phyloP scores from a whole-genome alignment of 495 filamentous ascomycete species.

The Neurospora sublineolata region DNA sequence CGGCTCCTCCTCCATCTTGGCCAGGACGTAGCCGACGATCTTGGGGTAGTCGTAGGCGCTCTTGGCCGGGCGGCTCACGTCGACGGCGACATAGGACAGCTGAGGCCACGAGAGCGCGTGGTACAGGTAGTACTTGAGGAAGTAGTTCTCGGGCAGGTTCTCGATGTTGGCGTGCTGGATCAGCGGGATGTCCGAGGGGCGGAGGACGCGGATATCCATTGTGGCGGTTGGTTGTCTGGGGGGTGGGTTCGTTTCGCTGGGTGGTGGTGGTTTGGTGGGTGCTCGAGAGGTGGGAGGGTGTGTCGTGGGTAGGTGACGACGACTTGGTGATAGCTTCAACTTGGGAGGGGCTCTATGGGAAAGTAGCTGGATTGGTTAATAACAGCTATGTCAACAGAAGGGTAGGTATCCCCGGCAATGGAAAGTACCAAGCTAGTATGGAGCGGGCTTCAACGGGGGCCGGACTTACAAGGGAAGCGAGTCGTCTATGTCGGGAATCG shows the following conservation, averaged over 20 bases:
- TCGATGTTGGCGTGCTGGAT: constrained; percentile 98
- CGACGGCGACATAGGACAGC: constrained; percentile 90
- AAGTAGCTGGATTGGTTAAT: not conserved
- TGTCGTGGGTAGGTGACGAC: not conserved
- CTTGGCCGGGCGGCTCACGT: constrained; percentile 64
- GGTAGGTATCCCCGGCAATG: not conserved
- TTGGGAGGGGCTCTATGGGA: constrained; percentile 1
- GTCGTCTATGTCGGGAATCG: not conserved
- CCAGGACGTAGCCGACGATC: constrained; percentile 97
- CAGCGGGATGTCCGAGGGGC: constrained; percentile 72
- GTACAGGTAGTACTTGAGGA: constrained; percentile 99
- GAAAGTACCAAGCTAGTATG: not conserved
- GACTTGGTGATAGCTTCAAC: not conserved
- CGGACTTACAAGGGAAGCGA: not conserved
- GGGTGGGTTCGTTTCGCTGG: not conserved
- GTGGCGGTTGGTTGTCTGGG: not conserved
- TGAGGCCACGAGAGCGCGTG: constrained; percentile 97
- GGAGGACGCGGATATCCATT: constrained; percentile 74
- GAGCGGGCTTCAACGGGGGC: not conserved
- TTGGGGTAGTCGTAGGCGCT: constrained; percentile 82
- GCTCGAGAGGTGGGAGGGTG: not conserved
- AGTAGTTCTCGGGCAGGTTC: constrained; percentile 98
- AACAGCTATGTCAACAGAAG: not conserved
- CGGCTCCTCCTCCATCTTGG: constrained; percentile 99
- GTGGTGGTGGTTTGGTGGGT: not conserved